Base-by-base conservation (phyloP, 2,329 filamentous ascomycete genomes). In the Nectriaceae sp. region DNA sequence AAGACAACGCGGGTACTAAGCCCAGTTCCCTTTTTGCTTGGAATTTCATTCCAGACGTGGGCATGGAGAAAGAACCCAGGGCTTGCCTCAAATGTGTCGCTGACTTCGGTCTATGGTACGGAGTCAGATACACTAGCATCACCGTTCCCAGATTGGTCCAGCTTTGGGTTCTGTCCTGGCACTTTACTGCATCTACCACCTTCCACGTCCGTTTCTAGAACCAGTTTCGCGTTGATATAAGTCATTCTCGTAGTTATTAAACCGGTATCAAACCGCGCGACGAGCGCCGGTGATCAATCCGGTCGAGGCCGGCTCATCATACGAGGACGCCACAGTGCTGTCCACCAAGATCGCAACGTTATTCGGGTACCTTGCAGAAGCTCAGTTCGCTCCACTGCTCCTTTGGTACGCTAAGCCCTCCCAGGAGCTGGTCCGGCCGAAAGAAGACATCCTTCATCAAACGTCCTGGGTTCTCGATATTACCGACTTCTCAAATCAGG, bases 401-500 rank as follows among this genome's bases (percentile, higher is more conserved):
- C 24, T 33, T 37, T 42, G 10, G 26, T 4, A 16, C 40, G 40
- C 60, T 62, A 62, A 24, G 13, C 59, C 44, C 11, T 22, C 31
- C 47, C 41, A 22, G 42, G 52, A 37, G 39, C 24, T 44, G 18
- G 46, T 18, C 48, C 49, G 50, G 44, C 60, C 49, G 26, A 63
- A 63, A 61, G 42, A 54, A 52, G 56, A 58, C 50, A 40, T 53
- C 36, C 50, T 49, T 63, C 58, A 63, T 63, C 52, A 61, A 60
- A 63, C 35, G 15, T 26, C 24, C 11, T n/a, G 18, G 35, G 16
- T 37, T 40, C 36, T 20, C 21, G 13, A 22, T 15, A 15, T 40
- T 21, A 11, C 38, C 11, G 15, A 22, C 20, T 31, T 22, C 24
- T 24, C 38, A 18, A 33, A 39, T 39, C 37, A 39, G 37, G 19